Percentiles rank a stretch among this genome's conserved stretches.
Evolutionary conservation across 257 asterid genomes (phyloP).

Genomic region (Leptodermis oblonga): DNA sequence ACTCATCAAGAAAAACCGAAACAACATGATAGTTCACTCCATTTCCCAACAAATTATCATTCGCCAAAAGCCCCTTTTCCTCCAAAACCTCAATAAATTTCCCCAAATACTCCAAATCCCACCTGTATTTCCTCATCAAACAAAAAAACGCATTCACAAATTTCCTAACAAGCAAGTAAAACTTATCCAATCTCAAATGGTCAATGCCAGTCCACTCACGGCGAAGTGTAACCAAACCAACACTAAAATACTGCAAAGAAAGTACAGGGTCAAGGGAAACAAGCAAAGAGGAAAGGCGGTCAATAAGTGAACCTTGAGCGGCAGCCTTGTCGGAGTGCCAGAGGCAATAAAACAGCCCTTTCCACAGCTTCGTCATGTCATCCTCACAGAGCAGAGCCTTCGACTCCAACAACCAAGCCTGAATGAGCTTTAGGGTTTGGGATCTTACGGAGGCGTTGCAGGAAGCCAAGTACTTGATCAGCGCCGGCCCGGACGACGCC

Average conservation of each 20-base stretch:
- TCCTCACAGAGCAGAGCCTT: conserved; percentile 47
- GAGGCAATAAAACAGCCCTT: conserved; percentile 82
- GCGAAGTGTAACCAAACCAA: conserved; percentile 60
- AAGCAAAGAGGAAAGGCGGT: conserved; percentile 56
- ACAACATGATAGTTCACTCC: conserved; percentile 87
- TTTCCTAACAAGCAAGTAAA: conserved; percentile 72
- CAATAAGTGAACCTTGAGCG: conserved; percentile 60
- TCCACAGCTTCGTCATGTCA: conserved; percentile 84
- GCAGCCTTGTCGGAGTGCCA: conserved; percentile 92
- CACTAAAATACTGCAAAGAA: conserved; percentile 59
- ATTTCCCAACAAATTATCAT: conserved; percentile 66
- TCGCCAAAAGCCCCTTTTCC: conserved; percentile 56
- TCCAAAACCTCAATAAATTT: conserved; percentile 48
- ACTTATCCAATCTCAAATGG: conserved; percentile 80
- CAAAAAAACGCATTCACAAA: conserved; percentile 59
- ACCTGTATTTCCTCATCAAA: conserved; percentile 44
- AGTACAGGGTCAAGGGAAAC: conserved; percentile 48
- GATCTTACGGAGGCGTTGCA: conserved; percentile 72
- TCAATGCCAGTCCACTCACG: conserved; percentile 96
- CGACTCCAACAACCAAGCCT: conserved; percentile 56
- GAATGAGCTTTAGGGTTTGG: conserved; percentile 59
- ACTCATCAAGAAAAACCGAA: conserved; percentile 81
- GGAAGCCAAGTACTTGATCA: conserved; percentile 69
- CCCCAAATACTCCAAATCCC: conserved; percentile 60
- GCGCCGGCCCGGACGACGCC: conserved; percentile 37